phyloP scores from a whole-genome alignment of 2,329 filamentous ascomycete species.

The Nemania serpens region DNA sequence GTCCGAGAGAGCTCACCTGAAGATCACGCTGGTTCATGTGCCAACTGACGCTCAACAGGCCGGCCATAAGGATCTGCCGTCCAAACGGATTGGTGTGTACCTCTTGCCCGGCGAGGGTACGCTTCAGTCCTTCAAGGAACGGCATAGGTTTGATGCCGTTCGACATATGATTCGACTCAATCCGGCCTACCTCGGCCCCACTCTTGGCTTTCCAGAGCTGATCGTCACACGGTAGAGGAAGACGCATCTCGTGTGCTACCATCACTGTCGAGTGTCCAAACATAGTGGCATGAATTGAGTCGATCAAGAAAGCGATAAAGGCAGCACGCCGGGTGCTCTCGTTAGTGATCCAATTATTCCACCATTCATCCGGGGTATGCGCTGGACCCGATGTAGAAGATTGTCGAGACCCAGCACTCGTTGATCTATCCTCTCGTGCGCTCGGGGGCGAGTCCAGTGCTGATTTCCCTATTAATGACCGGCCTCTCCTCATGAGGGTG shows the following conservation, averaged over 20 bases:
- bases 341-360: slow-evolving; percentile 94
- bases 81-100: slow-evolving; percentile 94
- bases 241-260: slow-evolving; percentile 93
- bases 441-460: slow-evolving; percentile 83
- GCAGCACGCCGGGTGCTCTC: slow-evolving; percentile 89
- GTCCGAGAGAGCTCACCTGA: slow-evolving; percentile 82
- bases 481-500: slow-evolving; percentile 91
- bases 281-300: slow-evolving; percentile 96
- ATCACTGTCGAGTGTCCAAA: slow-evolving; percentile 97
- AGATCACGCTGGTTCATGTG: slow-evolving; percentile 97
- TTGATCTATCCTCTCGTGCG: slow-evolving; percentile 61
- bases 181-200: slow-evolving; percentile 81
- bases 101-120: slow-evolving; percentile 80
- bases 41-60: slow-evolving; percentile 90
- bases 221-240: slow-evolving; percentile 91
- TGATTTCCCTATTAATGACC: slow-evolving; percentile 85
- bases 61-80: slow-evolving; percentile 90
- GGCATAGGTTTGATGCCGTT: slow-evolving; percentile 83
- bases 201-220: slow-evolving; percentile 89
- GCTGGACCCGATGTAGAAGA: slow-evolving; percentile 64
- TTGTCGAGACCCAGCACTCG: slow-evolving; percentile 59
- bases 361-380: slow-evolving; percentile 84
- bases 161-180: slow-evolving; percentile 78
- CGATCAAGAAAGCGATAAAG: slow-evolving; percentile 92
- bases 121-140: slow-evolving; percentile 89